These are phyloP conservation scores for Arxiozyma heterogenica DNA, from an alignment of 1,139 yeast genomes.

Conservation along the genomic window DNA sequence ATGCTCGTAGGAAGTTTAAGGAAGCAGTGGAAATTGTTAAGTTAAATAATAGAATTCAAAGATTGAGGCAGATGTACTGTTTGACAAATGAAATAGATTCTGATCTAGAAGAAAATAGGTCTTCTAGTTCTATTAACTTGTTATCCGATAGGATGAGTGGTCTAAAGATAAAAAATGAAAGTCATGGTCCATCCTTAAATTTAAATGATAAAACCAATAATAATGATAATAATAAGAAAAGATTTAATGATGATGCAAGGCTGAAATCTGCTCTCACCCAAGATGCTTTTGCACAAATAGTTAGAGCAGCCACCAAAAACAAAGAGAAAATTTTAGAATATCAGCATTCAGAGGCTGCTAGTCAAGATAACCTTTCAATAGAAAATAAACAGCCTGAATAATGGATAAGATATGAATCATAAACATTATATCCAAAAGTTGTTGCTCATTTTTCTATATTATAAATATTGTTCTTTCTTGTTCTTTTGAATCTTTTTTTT, in stretches of 20 bases:
- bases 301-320: conserved; percentile 58
- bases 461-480: not conserved
- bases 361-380: not conserved
- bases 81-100: conserved; percentile 40
- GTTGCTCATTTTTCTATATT: no score
- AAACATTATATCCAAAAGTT: not conserved
- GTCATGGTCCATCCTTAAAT: not conserved
- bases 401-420: not conserved
- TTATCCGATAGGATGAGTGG: conserved; percentile 11
- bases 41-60: conserved; percentile 62
- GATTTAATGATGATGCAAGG: conserved; percentile 12
- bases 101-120: conserved; percentile 17
- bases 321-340: conserved; percentile 37
- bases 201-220: not conserved
- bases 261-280: conserved; percentile 33
- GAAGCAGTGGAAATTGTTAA: conserved; percentile 79
- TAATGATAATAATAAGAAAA: not conserved
- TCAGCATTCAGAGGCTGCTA: conserved; percentile 1
- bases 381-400: not conserved
- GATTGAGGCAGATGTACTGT: conserved; percentile 44
- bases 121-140: conserved; percentile 6
- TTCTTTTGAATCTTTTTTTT: not conserved
- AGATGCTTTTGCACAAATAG: conserved; percentile 63
- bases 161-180: conserved; percentile 7
- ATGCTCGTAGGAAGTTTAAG: conserved; percentile 75